These are phyloP conservation scores for Ganoderma multipileum DNA, from an alignment of 1,284 basidiomycete genomes.

Conservation along the genomic window DNA sequence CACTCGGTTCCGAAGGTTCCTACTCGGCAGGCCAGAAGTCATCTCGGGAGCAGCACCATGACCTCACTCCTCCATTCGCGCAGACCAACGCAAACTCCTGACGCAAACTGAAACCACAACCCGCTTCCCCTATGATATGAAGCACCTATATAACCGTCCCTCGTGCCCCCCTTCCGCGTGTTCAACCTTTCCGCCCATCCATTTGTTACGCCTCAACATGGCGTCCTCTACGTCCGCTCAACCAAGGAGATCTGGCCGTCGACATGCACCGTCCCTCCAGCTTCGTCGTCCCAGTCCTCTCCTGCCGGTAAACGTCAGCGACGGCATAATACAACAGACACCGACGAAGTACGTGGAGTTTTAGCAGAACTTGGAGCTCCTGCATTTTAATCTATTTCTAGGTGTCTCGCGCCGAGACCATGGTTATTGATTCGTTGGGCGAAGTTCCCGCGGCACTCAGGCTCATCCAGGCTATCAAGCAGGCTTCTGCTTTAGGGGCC, in stretches of 20 bases:
- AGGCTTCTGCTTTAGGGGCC: not conserved
- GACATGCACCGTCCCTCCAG: not conserved
- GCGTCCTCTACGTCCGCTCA: not conserved
- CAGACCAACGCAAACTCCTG: not conserved
- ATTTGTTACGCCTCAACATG: not conserved
- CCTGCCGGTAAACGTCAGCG: not conserved
- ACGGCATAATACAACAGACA: not conserved
- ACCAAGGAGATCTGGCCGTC: not conserved
- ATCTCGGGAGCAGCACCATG: not conserved
- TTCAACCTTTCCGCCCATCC: not conserved
- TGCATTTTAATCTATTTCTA: not conserved
- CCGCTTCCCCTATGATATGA: not conserved
- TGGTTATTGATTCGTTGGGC: not conserved
- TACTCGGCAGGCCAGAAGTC: not conserved
- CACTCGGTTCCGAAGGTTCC: not conserved
- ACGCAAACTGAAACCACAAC: not conserved
- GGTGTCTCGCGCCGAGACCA: not conserved
- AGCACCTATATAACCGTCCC: not conserved
- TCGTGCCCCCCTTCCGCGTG: not conserved
- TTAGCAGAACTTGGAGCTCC: not conserved
- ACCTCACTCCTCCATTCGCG: not conserved
- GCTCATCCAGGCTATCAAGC: conserved; percentile 3
- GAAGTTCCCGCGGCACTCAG: conserved; percentile 1
- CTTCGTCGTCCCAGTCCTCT: not conserved
- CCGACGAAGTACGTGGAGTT: not conserved